phyloP scores from a whole-genome alignment of 2,329 filamentous ascomycete species.

The Coniochaeta sp. region DNA sequence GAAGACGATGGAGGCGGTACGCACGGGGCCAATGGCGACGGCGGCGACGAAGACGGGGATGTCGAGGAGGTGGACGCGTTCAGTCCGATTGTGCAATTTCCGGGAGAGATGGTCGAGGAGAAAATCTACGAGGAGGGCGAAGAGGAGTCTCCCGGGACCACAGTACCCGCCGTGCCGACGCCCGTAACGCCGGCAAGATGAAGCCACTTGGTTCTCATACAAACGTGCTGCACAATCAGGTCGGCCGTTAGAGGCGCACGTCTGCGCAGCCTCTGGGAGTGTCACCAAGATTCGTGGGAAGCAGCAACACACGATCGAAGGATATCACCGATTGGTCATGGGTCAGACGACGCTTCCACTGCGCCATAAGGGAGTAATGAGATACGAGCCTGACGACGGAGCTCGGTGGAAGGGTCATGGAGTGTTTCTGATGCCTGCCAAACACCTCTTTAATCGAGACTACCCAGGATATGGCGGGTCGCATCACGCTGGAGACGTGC shows the following conservation, averaged over 20 bases:
- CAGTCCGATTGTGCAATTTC: slow-evolving; percentile 8
- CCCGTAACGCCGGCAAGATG: background rate
- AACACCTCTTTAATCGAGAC: background rate
- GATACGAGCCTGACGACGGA: background rate
- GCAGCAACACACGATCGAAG: background rate
- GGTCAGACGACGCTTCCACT: no score
- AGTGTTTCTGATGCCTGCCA: background rate
- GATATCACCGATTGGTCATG: no score
- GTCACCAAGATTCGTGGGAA: background rate
- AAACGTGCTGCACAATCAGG: background rate
- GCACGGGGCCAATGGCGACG: slow-evolving; percentile 11
- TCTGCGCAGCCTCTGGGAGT: background rate
- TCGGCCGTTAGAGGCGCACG: background rate
- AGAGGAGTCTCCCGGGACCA: background rate
- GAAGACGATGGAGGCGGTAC: slow-evolving; percentile 18
- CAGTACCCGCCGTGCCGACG: background rate
- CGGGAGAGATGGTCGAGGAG: slow-evolving; percentile 11
- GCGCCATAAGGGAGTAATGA: no score
- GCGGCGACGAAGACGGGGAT: slow-evolving; percentile 34
- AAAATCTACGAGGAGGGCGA: slow-evolving; percentile 9
- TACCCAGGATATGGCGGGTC: background rate
- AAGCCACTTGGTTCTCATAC: background rate
- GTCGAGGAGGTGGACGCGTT: slow-evolving; percentile 32
- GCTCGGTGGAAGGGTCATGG: background rate
- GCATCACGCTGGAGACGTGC: background rate